Evolutionary conservation across 2,329 filamentous ascomycete genomes (phyloP), one percentile per base, ranked within the genome.

Genomic region (Massarina eburnea): DNA sequence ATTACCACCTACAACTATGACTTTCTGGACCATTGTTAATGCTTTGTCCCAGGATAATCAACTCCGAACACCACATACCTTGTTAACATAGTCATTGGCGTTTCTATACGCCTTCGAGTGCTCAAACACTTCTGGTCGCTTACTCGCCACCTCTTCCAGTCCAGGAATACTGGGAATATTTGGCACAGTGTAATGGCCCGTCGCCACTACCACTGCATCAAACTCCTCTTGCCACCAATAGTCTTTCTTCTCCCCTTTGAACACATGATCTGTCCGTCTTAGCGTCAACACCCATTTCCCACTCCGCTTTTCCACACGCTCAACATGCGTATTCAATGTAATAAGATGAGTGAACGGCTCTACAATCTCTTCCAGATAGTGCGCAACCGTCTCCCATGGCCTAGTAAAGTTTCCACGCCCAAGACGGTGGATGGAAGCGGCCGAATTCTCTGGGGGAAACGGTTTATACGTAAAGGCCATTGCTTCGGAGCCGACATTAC

Each of bases 121-220:
- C 1, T 77, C 78, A 34, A 92, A 81, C 3, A 79, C 62, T 0
- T 75, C 77, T 0, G 85, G 85, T 47, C 88, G 80, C 1, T 74
- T 67, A 20, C 71, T 55, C 51, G 84, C 75, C 69, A 88, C 91
- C 2, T 73, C 75, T 21, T 67, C 57, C 10, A 91, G 79, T 9
- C 82, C 82, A 20, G 73, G 66, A 41, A 88, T 79, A 6, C 78
- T 69, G 0, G 89, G 89, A 24, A 91, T 74, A 62, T 80, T 84
- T 0, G 86, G 84, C 2, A 85, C 80, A 5, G 80, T 80, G 64
- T 88, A 91, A 67, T 92, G 88, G 0, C 89, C 89, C 44, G 82
- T 88, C 10, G 88, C 86, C 14, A 89, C 80, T 2, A 91, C 80
- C 6, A 92, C 79, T 3, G 88, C 88, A 65, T 92, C 88, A 18